phyloP scores from a whole-genome alignment of 75 land plant genomes.

The Sequoiadendron giganteum region DNA sequence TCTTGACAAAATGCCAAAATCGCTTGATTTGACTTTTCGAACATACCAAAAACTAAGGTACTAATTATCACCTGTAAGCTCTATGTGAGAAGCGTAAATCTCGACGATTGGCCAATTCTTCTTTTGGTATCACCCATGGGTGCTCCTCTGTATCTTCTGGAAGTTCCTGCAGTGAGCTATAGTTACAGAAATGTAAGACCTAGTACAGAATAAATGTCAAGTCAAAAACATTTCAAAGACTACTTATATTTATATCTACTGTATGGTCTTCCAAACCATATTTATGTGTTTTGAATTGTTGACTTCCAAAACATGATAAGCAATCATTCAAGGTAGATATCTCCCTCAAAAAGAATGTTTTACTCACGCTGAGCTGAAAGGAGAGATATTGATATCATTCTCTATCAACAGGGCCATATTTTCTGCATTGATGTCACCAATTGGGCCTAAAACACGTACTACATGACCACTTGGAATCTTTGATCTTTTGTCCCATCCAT shows the following conservation, averaged over 20 bases:
- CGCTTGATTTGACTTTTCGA: neutral
- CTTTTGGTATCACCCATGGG: constrained; percentile 28
- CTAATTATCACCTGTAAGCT: constrained; percentile 10
- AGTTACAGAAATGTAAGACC: constrained; percentile 6
- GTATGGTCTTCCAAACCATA: neutral
- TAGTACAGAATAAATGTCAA: neutral
- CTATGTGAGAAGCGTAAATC: constrained; percentile 18
- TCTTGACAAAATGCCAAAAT: neutral
- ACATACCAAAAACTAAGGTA: neutral
- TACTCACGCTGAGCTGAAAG: constrained; percentile 23
- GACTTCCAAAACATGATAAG: constrained; percentile 4
- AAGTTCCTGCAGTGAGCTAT: constrained; percentile 23
- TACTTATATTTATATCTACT: neutral
- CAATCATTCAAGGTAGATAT: neutral
- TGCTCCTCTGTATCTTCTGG: constrained; percentile 18
- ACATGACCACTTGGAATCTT: constrained; percentile 24
- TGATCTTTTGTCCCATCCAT: constrained; percentile 16
- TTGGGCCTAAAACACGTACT: constrained; percentile 19
- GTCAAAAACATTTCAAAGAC: neutral
- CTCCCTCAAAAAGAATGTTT: neutral
- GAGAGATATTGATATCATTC: constrained; percentile 18
- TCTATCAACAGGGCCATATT: constrained; percentile 15
- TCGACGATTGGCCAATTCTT: constrained; percentile 13
- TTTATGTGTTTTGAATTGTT: neutral
- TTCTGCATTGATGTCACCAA: constrained; percentile 24